Evolutionary conservation across 306 rosid genomes (phyloP).

Genomic region (Begonia loranthoides): DNA sequence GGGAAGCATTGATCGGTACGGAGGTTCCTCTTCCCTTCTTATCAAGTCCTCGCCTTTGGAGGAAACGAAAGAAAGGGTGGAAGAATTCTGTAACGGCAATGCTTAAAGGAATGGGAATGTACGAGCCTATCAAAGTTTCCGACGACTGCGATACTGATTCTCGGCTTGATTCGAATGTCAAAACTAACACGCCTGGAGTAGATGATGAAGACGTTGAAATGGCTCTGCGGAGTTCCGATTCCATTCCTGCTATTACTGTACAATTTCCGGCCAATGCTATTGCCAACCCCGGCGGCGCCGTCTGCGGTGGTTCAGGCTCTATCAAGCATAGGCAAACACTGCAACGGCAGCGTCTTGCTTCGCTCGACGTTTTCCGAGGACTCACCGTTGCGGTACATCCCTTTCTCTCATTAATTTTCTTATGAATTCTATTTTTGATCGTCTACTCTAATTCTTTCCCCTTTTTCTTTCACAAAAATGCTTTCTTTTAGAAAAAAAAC

Average conservation of each 20-base stretch:
- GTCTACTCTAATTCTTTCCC: not conserved
- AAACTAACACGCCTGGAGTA: not conserved
- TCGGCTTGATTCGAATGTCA: constrained; percentile 1
- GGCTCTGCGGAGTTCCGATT: constrained; percentile 35
- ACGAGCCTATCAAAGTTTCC: constrained; percentile 13
- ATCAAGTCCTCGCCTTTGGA: no score
- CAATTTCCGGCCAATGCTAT: constrained; percentile 8
- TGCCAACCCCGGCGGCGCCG: constrained; percentile 2
- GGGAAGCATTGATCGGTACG: no score
- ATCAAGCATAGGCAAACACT: not conserved
- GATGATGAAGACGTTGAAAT: constrained; percentile 40
- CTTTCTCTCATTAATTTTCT: not conserved
- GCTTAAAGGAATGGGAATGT: constrained; percentile 11
- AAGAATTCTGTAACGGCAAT: constrained; percentile 1
- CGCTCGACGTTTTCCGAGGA: constrained; percentile 93
- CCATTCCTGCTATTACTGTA: constrained; percentile 22
- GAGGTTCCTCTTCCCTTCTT: no score
- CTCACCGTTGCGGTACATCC: constrained; percentile 70
- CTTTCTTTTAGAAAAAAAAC: no score
- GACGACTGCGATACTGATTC: constrained; percentile 12
- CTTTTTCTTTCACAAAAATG: no score
- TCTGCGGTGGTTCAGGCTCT: no score
- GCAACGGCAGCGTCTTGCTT: constrained; percentile 47
- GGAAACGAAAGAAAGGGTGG: no score
- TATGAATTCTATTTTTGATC: no score